A percentile compares a stretch with the other conserved stretches of the same genome.
These are phyloP conservation scores for Chalciporus piperatoides DNA, from an alignment of 1,284 basidiomycete species.

Conservation along the genomic window DNA sequence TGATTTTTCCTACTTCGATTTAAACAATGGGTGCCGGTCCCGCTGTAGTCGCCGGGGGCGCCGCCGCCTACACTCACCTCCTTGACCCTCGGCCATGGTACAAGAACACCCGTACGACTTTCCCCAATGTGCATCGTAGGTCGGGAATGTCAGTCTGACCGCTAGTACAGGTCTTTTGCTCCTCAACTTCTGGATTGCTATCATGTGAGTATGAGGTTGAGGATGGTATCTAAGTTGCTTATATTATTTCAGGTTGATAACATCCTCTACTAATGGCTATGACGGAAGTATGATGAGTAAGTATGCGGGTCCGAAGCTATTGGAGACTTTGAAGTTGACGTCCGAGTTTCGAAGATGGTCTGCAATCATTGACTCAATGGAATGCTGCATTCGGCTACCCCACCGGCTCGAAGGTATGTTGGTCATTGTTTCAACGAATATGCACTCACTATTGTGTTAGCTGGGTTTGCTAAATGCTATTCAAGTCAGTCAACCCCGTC, in stretches of 20 bases:
- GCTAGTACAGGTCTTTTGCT: constrained; percentile 29
- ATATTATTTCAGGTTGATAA: constrained; percentile 32
- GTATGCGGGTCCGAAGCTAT: background rate
- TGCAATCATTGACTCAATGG: constrained; percentile 42
- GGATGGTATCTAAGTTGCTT: background rate
- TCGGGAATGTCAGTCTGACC: background rate
- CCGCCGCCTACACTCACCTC: constrained; percentile 17
- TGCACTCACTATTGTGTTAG: constrained; percentile 3
- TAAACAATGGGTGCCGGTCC: constrained; percentile 11
- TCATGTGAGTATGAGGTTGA: constrained; percentile 28
- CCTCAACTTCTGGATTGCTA: constrained; percentile 37
- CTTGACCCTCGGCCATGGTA: constrained; percentile 23
- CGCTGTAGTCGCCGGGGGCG: constrained; percentile 8
- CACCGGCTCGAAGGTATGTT: constrained; percentile 28
- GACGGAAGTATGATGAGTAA: constrained; percentile 32
- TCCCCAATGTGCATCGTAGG: background rate
- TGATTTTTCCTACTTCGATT: background rate
- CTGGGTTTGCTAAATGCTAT: constrained; percentile 28
- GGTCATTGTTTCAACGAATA: background rate
- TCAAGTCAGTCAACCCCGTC: constrained; percentile 11
- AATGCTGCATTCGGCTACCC: constrained; percentile 35
- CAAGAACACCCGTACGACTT: constrained; percentile 17
- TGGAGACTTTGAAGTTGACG: constrained; percentile 1
- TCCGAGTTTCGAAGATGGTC: constrained; percentile 35
- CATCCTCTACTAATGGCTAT: constrained; percentile 35